Evolutionary conservation across 2,329 filamentous ascomycete species (phyloP).

Genomic region (Pyrenochaeta sp.): DNA sequence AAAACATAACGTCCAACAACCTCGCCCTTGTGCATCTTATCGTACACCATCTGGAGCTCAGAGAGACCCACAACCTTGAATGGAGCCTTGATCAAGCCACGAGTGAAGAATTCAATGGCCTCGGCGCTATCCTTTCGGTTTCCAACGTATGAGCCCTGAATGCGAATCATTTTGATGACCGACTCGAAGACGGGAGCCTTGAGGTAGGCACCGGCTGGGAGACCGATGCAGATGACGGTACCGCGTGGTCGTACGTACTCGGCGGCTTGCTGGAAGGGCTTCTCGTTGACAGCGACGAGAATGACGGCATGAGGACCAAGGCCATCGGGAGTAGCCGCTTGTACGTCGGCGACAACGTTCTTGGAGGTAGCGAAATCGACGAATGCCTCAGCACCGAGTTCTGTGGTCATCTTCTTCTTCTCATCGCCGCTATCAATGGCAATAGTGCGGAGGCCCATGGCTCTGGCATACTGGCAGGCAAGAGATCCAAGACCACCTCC

Average conservation of each 20-base stretch:
- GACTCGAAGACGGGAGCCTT: conserved; percentile 88
- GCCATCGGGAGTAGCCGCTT: conserved; percentile 79
- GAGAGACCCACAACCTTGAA: conserved; percentile 85
- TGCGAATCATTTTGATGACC: conserved; percentile 88
- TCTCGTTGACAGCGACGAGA: conserved; percentile 85
- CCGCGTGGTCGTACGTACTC: conserved; percentile 86
- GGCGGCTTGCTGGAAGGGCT: conserved; percentile 93
- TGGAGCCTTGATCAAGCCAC: conserved; percentile 85
- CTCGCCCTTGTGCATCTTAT: conserved; percentile 71
- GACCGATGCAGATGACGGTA: conserved; percentile 85
- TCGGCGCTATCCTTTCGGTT: conserved; percentile 89
- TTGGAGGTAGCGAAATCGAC: conserved; percentile 81
- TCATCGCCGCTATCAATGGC: conserved; percentile 85
- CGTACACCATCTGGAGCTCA: conserved; percentile 81
- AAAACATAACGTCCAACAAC: conserved; percentile 83
- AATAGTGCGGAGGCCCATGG: conserved; percentile 83
- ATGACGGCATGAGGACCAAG: conserved; percentile 88
- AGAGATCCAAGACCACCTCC: conserved; percentile 83
- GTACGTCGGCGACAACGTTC: conserved; percentile 85
- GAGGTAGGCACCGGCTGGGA: conserved; percentile 79
- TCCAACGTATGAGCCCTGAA: conserved; percentile 81
- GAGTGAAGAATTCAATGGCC: conserved; percentile 87
- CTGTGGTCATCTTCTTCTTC: conserved; percentile 74
- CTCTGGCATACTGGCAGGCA: conserved; percentile 86
- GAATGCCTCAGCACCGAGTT: conserved; percentile 75